Evolutionary conservation across 176 grass and related monocot species (phyloP), one percentile per base, ranked within the genome.

Genomic region (Carex scoparia): DNA sequence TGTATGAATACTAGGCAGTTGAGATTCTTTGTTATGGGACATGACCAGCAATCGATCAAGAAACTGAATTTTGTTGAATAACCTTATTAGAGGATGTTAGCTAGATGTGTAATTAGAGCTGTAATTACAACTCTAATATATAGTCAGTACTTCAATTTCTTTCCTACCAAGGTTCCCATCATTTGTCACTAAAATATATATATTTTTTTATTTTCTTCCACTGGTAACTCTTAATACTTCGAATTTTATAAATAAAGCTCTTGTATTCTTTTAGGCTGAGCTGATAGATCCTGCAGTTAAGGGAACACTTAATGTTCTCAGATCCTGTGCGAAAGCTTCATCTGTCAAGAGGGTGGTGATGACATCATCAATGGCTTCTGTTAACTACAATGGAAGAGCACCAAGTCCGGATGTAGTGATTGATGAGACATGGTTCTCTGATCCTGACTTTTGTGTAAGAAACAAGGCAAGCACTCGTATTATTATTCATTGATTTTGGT

Each of bases 361-460:
- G 54, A 88, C 86, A 79, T 88, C 86, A 38, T 88, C 86, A 27
- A 13, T 84, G 86, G 86, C 69, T 84, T 46, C 86, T 7, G 81
- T 88, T 66, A 27, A 2, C 15, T 59, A 31, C 68, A 79, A 60
- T 67, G 81, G 2, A 63, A 88, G 40, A 83, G 7, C 59, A n/a
- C 32, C 4, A 68, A 79, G 31, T 84, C 80, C 81, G 58, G 80
- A 84, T 42, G 69, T 84, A 18, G 80, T 88, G 23, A 46, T 84
- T 76, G 86, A 88, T 30, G 86, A 88, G 44, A 79, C 81, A 84
- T 88, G 86, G 86, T 88, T 77, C 53, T 88, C 81, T 84, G 56
- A 30, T 84, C 32, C 86, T 49, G 59, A 88, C 53, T 33, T 68
- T 14, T 84, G 81, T 58, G 30, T 82, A 55, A 48, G 11, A 37